Percentiles rank a stretch among this genome's conserved stretches.
phyloP scores from a whole-genome alignment of 371 early-diverging fungal genomes.

The Zychaea mexicana region DNA sequence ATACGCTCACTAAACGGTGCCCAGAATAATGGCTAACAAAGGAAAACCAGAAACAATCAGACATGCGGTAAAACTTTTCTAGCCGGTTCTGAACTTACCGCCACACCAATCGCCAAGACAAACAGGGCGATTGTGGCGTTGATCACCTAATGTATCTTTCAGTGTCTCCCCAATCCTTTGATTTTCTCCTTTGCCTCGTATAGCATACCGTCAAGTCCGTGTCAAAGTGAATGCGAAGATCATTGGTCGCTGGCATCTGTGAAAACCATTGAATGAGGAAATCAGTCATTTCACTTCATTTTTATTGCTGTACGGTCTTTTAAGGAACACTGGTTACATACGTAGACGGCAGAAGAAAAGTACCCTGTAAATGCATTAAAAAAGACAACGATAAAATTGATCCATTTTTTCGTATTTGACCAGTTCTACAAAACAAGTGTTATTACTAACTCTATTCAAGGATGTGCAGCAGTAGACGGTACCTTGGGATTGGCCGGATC shows the following conservation, averaged over 20 bases:
- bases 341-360: slow-evolving; percentile 39
- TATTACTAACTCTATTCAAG: background rate
- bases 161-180: background rate
- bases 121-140: slow-evolving; percentile 25
- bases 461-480: background rate
- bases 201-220: slow-evolving; percentile 18
- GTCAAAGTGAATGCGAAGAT: slow-evolving; percentile 23
- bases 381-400: slow-evolving; percentile 23
- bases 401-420: slow-evolving; percentile 26
- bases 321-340: slow-evolving; percentile 1
- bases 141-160: slow-evolving; percentile 7
- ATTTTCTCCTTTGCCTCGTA: background rate
- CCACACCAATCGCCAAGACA: slow-evolving; percentile 17
- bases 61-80: background rate
- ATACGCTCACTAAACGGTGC: slow-evolving; percentile 40
- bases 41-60: background rate
- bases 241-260: slow-evolving; percentile 39
- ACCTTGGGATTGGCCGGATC: background rate
- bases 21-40: slow-evolving; percentile 35
- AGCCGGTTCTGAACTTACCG: slow-evolving; percentile 15
- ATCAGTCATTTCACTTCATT: background rate
- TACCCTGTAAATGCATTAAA: slow-evolving; percentile 35
- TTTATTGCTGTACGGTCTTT: background rate
- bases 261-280: background rate
- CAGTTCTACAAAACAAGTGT: slow-evolving; percentile 28